Evolutionary conservation across 805 yeast species (phyloP).

Genomic region (Ogataea neopini): DNA sequence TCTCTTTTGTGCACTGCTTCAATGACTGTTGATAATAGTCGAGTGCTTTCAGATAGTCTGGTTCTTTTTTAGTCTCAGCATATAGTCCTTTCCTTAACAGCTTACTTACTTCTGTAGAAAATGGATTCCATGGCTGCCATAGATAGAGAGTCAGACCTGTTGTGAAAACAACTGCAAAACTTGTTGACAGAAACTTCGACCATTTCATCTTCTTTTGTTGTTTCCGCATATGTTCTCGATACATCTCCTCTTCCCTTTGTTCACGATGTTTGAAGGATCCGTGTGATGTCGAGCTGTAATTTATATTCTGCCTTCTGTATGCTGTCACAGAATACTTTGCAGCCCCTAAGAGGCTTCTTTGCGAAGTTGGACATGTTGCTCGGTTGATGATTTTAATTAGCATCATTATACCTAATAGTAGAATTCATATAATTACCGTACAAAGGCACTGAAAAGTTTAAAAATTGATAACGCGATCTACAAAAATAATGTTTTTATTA

Average conservation of each 20-base stretch:
- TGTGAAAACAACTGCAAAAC: constrained; percentile 20
- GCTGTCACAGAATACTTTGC: neutral
- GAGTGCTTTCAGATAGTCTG: constrained; percentile 66
- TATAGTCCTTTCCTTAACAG: constrained; percentile 72
- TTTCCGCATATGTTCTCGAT: constrained; percentile 8
- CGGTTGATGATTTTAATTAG: neutral
- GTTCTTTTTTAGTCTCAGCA: constrained; percentile 76
- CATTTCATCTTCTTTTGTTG: constrained; percentile 18
- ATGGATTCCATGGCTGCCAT: constrained; percentile 40
- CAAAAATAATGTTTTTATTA: too few relatives aligned
- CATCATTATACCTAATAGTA: too few relatives aligned
- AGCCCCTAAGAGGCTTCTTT: neutral
- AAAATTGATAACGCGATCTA: constrained; percentile 4
- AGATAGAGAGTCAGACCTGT: constrained; percentile 25
- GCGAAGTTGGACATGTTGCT: neutral
- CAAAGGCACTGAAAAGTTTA: neutral
- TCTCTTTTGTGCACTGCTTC: constrained; percentile 55
- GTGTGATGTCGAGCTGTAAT: neutral
- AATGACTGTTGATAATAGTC: constrained; percentile 74
- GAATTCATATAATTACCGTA: too few relatives aligned
- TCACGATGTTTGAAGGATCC: constrained; percentile 3
- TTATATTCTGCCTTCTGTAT: neutral
- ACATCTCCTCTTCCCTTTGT: constrained; percentile 14
- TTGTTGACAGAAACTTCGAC: constrained; percentile 17
- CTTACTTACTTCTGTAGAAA: constrained; percentile 55